These are phyloP conservation scores for Cutaneotrichosporon cyanovorans DNA, from an alignment of 1,284 basidiomycete genomes.

Conservation along the genomic window DNA sequence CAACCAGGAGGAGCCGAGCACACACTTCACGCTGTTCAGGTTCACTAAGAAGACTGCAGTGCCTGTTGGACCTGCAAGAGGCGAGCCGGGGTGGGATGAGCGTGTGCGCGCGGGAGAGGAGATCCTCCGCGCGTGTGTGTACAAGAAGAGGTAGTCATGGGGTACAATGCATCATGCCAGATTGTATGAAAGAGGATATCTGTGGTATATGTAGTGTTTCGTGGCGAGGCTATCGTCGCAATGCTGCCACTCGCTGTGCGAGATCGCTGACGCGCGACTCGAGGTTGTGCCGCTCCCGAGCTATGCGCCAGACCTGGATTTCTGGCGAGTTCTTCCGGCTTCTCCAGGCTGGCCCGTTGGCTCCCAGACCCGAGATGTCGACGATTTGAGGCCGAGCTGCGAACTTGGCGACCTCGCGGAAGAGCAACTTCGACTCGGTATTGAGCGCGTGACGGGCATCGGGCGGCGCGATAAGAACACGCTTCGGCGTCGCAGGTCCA, in stretches of 20 bases:
- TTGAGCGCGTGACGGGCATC: slow-evolving; percentile 58
- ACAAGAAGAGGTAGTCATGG: slow-evolving; percentile 71
- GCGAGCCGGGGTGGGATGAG: slow-evolving; percentile 59
- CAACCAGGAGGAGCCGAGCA: slow-evolving; percentile 55
- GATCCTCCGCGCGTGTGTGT: slow-evolving; percentile 85
- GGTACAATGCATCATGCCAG: background rate
- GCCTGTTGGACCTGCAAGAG: slow-evolving; percentile 35
- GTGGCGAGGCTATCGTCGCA: slow-evolving; percentile 5
- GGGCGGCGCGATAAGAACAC: slow-evolving; percentile 13
- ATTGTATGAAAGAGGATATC: too few relatives aligned
- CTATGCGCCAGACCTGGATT: slow-evolving; percentile 68
- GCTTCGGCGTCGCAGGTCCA: slow-evolving; percentile 14
- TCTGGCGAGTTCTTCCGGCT: slow-evolving; percentile 67
- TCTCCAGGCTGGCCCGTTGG: slow-evolving; percentile 54
- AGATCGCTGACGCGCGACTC: slow-evolving; percentile 62
- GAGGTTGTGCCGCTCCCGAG: slow-evolving; percentile 62
- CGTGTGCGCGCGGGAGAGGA: slow-evolving; percentile 56
- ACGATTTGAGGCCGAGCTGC: slow-evolving; percentile 71
- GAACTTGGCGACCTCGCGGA: slow-evolving; percentile 72
- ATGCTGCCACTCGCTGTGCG: slow-evolving; percentile 21
- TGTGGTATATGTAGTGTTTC: too few relatives aligned
- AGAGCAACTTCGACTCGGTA: slow-evolving; percentile 71
- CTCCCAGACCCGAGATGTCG: slow-evolving; percentile 57
- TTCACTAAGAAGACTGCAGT: slow-evolving; percentile 62
- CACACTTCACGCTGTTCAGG: slow-evolving; percentile 80